Evolutionary conservation across 441 rosid genomes (phyloP).

Genomic region (Pelargonium cotyledonis): DNA sequence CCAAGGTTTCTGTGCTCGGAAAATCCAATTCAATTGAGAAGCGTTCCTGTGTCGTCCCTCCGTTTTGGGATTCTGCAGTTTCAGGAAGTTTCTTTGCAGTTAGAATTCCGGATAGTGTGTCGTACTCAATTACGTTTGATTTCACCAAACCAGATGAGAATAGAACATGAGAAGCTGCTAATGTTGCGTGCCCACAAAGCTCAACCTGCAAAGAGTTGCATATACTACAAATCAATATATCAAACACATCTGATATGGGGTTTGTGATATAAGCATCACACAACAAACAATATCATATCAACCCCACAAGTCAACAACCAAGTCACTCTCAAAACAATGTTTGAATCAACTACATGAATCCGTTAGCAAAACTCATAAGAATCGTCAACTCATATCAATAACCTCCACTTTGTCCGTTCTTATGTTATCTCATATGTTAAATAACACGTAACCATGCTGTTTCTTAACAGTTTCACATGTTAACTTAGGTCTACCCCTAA

Average conservation of each 20-base stretch:
- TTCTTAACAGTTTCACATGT: too few species aligned
- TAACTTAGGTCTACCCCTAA: too few species aligned
- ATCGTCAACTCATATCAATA: too few species aligned
- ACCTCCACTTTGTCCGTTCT: too few species aligned
- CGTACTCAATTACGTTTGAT: slow-evolving; percentile 54
- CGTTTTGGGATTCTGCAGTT: neutral
- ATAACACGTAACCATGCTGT: too few species aligned
- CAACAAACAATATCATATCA: too few species aligned
- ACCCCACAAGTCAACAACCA: too few species aligned
- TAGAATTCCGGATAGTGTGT: slow-evolving; percentile 60
- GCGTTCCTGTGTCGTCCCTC: slow-evolving; percentile 6
- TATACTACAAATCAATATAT: neutral
- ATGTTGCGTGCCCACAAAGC: slow-evolving; percentile 81
- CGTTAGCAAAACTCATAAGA: too few species aligned
- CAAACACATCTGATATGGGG: neutral
- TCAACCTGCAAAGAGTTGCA: slow-evolving; percentile 34
- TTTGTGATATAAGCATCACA: neutral
- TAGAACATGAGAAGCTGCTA: slow-evolving; percentile 67
- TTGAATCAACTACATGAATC: too few species aligned
- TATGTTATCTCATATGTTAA: too few species aligned
- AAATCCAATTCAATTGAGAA: slow-evolving; percentile 53
- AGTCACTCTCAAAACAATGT: too few species aligned
- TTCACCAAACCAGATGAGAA: slow-evolving; percentile 45
- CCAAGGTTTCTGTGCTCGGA: slow-evolving; percentile 34
- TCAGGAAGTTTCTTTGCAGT: slow-evolving; percentile 44